Percentiles rank a stretch among this genome's conserved stretches.
These are phyloP conservation scores for Obelidium mucronatum DNA, from an alignment of 192 early-diverging fungal species.

Conservation along the genomic window DNA sequence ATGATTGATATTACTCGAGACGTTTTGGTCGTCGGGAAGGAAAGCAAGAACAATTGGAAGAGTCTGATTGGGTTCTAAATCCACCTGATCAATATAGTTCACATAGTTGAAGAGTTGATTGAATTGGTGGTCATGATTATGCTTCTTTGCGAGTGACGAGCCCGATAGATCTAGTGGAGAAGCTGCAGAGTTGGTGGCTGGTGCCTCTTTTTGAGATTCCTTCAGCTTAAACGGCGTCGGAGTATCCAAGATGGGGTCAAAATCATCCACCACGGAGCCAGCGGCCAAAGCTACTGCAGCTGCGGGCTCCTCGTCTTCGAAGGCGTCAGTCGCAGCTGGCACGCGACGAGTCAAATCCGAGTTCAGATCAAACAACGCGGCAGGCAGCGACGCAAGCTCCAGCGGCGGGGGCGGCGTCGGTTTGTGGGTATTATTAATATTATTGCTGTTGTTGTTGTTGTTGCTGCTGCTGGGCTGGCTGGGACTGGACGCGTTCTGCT, in stretches of 20 bases:
- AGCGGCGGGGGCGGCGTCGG: background rate
- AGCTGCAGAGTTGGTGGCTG: background rate
- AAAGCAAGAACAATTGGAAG: slow-evolving; percentile 83
- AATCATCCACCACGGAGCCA: background rate
- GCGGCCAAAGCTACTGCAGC: background rate
- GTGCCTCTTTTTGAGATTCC: background rate
- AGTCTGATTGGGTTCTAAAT: slow-evolving; percentile 70
- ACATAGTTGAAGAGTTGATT: slow-evolving; percentile 96
- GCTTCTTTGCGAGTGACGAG: background rate
- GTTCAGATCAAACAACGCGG: no score
- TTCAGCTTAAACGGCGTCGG: slow-evolving; percentile 11
- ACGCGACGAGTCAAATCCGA: no score
- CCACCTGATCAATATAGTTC: slow-evolving; percentile 76
- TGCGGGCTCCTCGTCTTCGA: background rate
- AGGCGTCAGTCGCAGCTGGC: background rate
- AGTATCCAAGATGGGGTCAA: slow-evolving; percentile 9
- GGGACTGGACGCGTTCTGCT: background rate
- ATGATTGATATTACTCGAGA: background rate
- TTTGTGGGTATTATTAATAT: no score
- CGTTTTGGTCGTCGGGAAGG: slow-evolving; percentile 60
- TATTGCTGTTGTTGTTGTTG: background rate
- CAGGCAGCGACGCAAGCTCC: background rate
- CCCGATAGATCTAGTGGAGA: background rate
- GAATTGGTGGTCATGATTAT: slow-evolving; percentile 64
- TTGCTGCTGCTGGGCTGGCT: background rate